These are phyloP conservation scores for Trichoderma koningii DNA, from an alignment of 2,329 filamentous ascomycete genomes.

Conservation along the genomic window DNA sequence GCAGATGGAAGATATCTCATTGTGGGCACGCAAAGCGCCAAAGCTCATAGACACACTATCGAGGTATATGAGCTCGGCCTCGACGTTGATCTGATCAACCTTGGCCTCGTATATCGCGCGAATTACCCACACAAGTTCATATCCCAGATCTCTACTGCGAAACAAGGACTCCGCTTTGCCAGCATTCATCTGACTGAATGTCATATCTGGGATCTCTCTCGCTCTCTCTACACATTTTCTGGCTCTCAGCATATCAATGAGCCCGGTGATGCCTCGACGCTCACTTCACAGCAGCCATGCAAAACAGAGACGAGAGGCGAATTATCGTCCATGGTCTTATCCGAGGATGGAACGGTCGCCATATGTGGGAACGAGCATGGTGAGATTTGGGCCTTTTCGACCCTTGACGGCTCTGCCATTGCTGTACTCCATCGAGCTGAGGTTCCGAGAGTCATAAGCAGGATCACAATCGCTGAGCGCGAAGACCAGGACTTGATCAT, in stretches of 20 bases:
- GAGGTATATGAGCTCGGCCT: conserved; percentile 9
- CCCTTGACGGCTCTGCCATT: conserved; percentile 9
- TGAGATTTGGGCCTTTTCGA: neutral
- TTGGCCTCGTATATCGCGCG: neutral
- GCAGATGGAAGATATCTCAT: conserved; percentile 14
- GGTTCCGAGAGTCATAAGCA: neutral
- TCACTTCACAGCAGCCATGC: neutral
- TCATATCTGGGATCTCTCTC: conserved; percentile 11
- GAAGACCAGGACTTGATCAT: conserved; percentile 5
- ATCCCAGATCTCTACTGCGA: neutral
- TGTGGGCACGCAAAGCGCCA: neutral
- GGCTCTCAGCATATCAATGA: neutral
- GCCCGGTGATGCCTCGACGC: neutral
- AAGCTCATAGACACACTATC: neutral
- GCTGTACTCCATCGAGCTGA: neutral
- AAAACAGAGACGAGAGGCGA: neutral
- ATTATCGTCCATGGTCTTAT: conserved; percentile 1
- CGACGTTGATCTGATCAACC: neutral
- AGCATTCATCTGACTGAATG: conserved; percentile 17
- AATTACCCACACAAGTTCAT: neutral
- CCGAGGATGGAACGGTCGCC: neutral
- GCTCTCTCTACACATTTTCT: neutral
- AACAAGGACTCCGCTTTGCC: conserved; percentile 2
- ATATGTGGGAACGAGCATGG: conserved; percentile 20
- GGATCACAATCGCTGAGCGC: neutral